Base-by-base conservation (phyloP, 2,329 filamentous ascomycete genomes). In the Torrubiellomyces zombiae region DNA sequence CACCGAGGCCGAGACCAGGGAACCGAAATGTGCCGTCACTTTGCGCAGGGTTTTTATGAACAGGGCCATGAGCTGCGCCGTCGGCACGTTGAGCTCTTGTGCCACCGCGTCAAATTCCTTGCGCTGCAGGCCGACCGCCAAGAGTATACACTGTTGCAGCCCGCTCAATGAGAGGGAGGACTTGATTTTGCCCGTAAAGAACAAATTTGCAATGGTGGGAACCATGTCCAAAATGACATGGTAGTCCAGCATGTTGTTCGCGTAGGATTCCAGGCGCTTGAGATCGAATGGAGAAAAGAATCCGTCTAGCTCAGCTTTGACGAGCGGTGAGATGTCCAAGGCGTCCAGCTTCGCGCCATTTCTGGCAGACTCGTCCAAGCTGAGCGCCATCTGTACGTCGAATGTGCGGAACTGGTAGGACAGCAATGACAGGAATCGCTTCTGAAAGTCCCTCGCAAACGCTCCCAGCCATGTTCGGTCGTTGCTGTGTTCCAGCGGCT, bases 41-140 rank as follows among this genome's bases (percentile, higher is more conserved):
- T 95, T 95, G 36, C 83, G 72, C 31, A 94, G 65, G 32, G 93
- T 77, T 60, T 98, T 98, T 48, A 93, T 81, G 51, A 98, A 95
- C 77, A 95, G 92, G 32, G 86, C 85, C 33, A 98, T 61, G 4
- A 94, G 58, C 54, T 95, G 89, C 21, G 73, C 75, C 3, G 70
- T 65, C 1, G 69, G 70, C 5, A 94, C 55, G 6, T 63, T 65
- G 3, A 93, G 53, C 43, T 98, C 89, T 33, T 75, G 71, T 32
- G 85, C 76, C 7, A 94, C 56, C 9, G 68, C 66, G 9, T 89
- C 80, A 15, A 98, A 59, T 19, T 78, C 75, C 56, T 95, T 95
- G 37, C 79, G 72, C 51, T 98, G 91, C 31, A 95, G 56, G 12
- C 91, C 89, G 23, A 92, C 71, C 5, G 80, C 83, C n/a, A 95